A percentile compares a stretch with the other conserved stretches of the same genome.
Conservation (phyloP, 2,329 filamentous ascomycete genomes). For the Thyridium curvatum region DNA sequence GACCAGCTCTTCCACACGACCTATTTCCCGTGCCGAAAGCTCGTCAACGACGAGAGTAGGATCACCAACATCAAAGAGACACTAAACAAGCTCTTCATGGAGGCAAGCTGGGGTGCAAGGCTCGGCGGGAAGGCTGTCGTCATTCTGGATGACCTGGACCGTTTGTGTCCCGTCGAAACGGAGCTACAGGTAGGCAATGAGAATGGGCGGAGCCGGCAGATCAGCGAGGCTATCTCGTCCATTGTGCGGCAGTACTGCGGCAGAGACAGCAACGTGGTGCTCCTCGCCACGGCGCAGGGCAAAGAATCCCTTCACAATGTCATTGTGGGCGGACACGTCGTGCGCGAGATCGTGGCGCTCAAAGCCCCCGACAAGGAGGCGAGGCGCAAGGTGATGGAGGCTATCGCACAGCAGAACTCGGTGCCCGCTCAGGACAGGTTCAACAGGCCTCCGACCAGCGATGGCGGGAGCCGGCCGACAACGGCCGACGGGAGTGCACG, state of each 20-base stretch:
- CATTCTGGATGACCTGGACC: constrained; percentile 88
- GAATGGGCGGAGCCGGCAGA: constrained; percentile 84
- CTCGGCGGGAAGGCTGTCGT: constrained; percentile 79
- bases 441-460: constrained; percentile 13
- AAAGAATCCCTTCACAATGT: constrained; percentile 92
- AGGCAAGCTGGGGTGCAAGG: constrained; percentile 84
- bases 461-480: constrained; percentile 46
- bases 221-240: constrained; percentile 81
- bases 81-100: constrained; percentile 75
- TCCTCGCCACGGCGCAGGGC: constrained; percentile 84
- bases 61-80: constrained; percentile 89
- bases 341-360: constrained; percentile 82
- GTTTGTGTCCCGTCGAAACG: constrained; percentile 86
- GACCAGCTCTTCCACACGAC: constrained; percentile 74
- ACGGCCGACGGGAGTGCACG: constrained; percentile 47
- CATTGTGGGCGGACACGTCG: constrained; percentile 84
- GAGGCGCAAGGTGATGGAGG: constrained; percentile 75
- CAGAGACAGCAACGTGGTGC: constrained; percentile 70
- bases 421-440: constrained; percentile 21
- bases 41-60: constrained; percentile 86
- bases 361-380: constrained; percentile 92
- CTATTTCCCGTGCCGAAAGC: constrained; percentile 80
- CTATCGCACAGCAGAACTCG: constrained; percentile 57
- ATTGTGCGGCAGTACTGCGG: constrained; percentile 81
- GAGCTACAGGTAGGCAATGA: constrained; percentile 91